Evolutionary conservation across 1,284 basidiomycete species (phyloP), one percentile per base, ranked within the genome.

Genomic region (Sporisorium exsertum): DNA sequence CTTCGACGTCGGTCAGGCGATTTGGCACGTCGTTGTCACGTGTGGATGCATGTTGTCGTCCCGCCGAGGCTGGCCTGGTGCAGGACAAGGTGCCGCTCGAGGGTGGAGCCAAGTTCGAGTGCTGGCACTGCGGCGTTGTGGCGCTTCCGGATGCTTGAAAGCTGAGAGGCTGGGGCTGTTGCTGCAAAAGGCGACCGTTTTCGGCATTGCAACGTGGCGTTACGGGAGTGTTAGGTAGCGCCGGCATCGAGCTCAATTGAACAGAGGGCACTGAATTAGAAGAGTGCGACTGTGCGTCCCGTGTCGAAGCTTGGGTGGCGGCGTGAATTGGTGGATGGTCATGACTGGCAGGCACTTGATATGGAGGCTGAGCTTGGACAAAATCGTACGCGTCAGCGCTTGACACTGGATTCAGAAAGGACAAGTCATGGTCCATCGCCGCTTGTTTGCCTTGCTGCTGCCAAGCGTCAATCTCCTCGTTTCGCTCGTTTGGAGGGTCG

Each of bases 1-100:
- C 58, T n/a, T 65, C 54, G 29, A 71, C 50, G 24, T 55, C 20
- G 18, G 46, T 65, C 29, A 71, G 58, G 32, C 24, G 9, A 13
- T 18, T 29, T 16, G 26, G 26, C 5, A 55, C 58, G 40, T 9
- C 32, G 3, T 43, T 16, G 18, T 15, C 20, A 32, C 13, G 4
- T 8, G 9, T 29, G 10, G 24, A 5, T 8, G 15, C 29, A 1
- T 10, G 13, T 5, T 5, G 27, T 40, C 33, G 37, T 24, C 20
- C 37, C 12, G 33, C 24, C 3, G 5, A 13, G 27, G 7, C 13
- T 18, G 24, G 2, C 10, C 22, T 43, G 7, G 37, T 49, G 24
- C 47, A 20, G 13, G 37, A 40, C 37, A 32, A 51, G 12, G 26
- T 24, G 13, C 22, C n/a, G 32, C 12, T 24, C 12, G 24, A 15